Evolutionary conservation across 2,329 filamentous ascomycete genomes (phyloP).

Genomic region (Fusarium vanettenii): DNA sequence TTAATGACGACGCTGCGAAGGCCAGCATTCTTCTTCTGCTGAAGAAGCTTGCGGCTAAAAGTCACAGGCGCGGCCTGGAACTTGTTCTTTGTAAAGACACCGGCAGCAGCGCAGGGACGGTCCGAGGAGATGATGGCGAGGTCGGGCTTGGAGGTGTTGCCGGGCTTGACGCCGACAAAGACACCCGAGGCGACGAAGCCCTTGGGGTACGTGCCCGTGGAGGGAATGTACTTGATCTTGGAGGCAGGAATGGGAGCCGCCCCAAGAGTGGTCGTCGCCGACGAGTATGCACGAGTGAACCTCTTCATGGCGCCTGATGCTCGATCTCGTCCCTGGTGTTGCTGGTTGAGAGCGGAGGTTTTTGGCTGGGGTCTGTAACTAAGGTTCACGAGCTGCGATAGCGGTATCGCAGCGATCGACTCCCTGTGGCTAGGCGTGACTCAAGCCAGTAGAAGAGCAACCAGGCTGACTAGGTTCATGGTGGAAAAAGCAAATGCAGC

Average conservation of each 20-base stretch:
- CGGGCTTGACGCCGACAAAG: slow-evolving; percentile 92
- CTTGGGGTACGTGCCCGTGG: slow-evolving; percentile 85
- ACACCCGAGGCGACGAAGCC: slow-evolving; percentile 90
- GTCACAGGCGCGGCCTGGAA: slow-evolving; percentile 97
- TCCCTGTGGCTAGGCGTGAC: slow-evolving; percentile 17
- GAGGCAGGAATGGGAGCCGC: slow-evolving; percentile 70
- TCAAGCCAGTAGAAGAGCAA: not conserved
- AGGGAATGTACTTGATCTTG: slow-evolving; percentile 92
- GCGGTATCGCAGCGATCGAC: slow-evolving; percentile 36
- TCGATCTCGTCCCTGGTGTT: slow-evolving; percentile 19
- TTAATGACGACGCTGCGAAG: slow-evolving; percentile 90
- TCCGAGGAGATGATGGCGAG: slow-evolving; percentile 90
- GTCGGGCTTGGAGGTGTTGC: slow-evolving; percentile 92
- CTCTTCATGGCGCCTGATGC: slow-evolving; percentile 44
- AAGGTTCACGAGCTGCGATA: slow-evolving; percentile 25
- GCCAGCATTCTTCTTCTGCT: slow-evolving; percentile 73
- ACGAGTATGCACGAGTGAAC: slow-evolving; percentile 50
- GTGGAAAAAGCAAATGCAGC: not conserved
- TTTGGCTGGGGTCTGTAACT: slow-evolving; percentile 24
- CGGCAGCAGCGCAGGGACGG: slow-evolving; percentile 84
- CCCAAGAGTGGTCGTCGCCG: slow-evolving; percentile 41
- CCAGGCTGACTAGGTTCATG: not conserved
- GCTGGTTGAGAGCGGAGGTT: slow-evolving; percentile 19
- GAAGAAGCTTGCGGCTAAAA: slow-evolving; percentile 79
- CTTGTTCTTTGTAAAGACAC: slow-evolving; percentile 97